These are phyloP conservation scores for Quercus agrifolia DNA, from an alignment of 306 rosid genomes.

Conservation along the genomic window DNA sequence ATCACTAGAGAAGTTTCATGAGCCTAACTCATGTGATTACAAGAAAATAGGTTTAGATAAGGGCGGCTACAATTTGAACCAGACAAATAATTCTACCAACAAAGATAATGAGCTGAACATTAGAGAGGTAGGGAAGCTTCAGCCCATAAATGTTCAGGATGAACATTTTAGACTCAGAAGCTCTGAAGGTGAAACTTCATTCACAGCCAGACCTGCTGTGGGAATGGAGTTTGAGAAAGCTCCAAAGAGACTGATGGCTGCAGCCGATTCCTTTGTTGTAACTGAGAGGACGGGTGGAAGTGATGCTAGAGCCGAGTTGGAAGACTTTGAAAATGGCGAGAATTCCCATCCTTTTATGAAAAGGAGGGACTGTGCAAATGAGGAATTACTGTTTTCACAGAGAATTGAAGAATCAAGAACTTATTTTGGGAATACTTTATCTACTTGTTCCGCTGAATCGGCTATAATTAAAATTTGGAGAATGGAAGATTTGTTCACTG, in stretches of 20 bases:
- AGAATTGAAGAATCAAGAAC: constrained; percentile 30
- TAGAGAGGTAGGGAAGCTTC: constrained; percentile 23
- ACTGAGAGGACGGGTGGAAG: constrained; percentile 31
- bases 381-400: constrained; percentile 36
- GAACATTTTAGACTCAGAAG: constrained; percentile 39
- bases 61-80: too few species aligned
- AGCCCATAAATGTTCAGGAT: constrained; percentile 33
- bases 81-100: too few species aligned
- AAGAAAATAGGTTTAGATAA: too few species aligned
- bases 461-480: constrained; percentile 29
- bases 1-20: too few species aligned
- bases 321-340: constrained; percentile 30
- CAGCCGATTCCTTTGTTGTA: constrained; percentile 44
- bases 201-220: constrained; percentile 22
- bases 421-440: constrained; percentile 28
- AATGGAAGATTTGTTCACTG: constrained; percentile 51
- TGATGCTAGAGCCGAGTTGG: constrained; percentile 38
- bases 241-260: constrained; percentile 33
- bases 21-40: too few species aligned
- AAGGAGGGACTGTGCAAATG: constrained; percentile 33
- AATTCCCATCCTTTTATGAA: constrained; percentile 24
- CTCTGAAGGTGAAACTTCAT: constrained; percentile 27
- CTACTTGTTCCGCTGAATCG: constrained; percentile 38
- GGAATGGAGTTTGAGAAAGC: constrained; percentile 33
- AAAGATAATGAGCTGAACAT: constrained; percentile 32